Evolutionary conservation across 495 filamentous ascomycete species (phyloP).

Genomic region (Bombardia bombarda): DNA sequence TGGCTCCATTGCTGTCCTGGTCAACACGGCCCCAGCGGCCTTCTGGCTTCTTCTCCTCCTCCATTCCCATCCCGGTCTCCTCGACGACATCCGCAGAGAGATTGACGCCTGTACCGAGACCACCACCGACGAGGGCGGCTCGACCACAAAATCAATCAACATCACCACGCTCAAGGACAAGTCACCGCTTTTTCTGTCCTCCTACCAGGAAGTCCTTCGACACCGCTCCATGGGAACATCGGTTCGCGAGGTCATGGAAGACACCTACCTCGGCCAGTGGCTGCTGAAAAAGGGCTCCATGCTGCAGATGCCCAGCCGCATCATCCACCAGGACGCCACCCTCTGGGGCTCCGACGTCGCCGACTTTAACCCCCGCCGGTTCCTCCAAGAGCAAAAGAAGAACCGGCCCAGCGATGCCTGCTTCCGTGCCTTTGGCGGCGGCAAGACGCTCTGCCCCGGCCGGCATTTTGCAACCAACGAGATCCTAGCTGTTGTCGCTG

Average conservation of each 20-base stretch:
- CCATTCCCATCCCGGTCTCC: slow-evolving; percentile 28
- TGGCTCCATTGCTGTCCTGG: slow-evolving; percentile 30
- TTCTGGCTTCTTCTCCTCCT: slow-evolving; percentile 41
- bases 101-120: slow-evolving; percentile 12
- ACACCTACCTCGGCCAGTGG: slow-evolving; percentile 22
- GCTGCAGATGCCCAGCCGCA: slow-evolving; percentile 20
- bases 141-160: slow-evolving; percentile 21
- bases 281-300: slow-evolving; percentile 27
- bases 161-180: slow-evolving; percentile 27
- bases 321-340: slow-evolving; percentile 15
- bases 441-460: slow-evolving; percentile 46
- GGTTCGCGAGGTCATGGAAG: slow-evolving; percentile 21
- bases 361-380: slow-evolving; percentile 9
- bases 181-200: slow-evolving; percentile 31
- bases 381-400: neutral
- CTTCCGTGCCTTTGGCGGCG: slow-evolving; percentile 48
- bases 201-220: slow-evolving; percentile 28
- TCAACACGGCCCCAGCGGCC: slow-evolving; percentile 37
- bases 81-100: slow-evolving; percentile 9
- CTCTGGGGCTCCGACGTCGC: slow-evolving; percentile 13
- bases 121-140: slow-evolving; percentile 3
- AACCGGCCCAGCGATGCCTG: slow-evolving; percentile 4
- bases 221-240: slow-evolving; percentile 12
- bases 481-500: slow-evolving; percentile 35
- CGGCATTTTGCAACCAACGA: slow-evolving; percentile 47